These are phyloP conservation scores for Clonostachys rosea DNA, from an alignment of 2,329 filamentous ascomycete species.

Conservation along the genomic window DNA sequence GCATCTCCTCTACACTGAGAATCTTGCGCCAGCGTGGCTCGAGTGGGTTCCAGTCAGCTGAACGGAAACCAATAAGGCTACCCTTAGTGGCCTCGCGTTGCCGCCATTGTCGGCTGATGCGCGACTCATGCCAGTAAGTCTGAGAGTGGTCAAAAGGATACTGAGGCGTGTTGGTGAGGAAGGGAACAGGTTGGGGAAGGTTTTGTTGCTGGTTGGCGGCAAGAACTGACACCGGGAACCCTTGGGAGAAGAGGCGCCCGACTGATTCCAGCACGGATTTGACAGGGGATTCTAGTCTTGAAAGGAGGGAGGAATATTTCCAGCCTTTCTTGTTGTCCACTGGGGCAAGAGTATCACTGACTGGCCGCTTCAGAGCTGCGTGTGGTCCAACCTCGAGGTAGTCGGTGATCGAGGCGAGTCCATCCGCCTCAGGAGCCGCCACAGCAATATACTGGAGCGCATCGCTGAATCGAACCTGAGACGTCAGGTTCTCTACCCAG, in stretches of 20 bases:
- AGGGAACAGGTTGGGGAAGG: background rate
- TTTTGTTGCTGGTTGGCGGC: slow-evolving; percentile 26
- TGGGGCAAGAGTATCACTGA: background rate
- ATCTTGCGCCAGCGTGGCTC: slow-evolving; percentile 46
- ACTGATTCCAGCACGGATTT: slow-evolving; percentile 20
- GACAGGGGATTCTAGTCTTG: slow-evolving; percentile 12
- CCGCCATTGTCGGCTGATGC: slow-evolving; percentile 12
- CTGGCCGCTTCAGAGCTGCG: background rate
- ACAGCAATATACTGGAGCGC: slow-evolving; percentile 7
- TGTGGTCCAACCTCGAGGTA: background rate
- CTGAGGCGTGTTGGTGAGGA: slow-evolving; percentile 6
- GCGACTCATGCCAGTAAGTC: slow-evolving; percentile 10
- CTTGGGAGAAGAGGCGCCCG: slow-evolving; percentile 32
- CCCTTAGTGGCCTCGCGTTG: slow-evolving; percentile 11
- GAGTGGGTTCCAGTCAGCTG: slow-evolving; percentile 8
- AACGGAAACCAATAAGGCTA: slow-evolving; percentile 14
- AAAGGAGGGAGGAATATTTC: background rate
- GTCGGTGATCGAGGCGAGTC: slow-evolving; percentile 4
- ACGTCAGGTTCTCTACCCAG: slow-evolving; percentile 26
- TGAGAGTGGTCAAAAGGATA: slow-evolving; percentile 14
- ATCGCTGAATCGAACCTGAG: slow-evolving; percentile 23
- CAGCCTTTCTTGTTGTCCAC: background rate
- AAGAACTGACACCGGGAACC: slow-evolving; percentile 30
- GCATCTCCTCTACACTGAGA: slow-evolving; percentile 39
- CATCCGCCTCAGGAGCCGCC: background rate